These are phyloP conservation scores for Solanum chaucha DNA, from an alignment of 257 asterid species.

Conservation along the genomic window DNA sequence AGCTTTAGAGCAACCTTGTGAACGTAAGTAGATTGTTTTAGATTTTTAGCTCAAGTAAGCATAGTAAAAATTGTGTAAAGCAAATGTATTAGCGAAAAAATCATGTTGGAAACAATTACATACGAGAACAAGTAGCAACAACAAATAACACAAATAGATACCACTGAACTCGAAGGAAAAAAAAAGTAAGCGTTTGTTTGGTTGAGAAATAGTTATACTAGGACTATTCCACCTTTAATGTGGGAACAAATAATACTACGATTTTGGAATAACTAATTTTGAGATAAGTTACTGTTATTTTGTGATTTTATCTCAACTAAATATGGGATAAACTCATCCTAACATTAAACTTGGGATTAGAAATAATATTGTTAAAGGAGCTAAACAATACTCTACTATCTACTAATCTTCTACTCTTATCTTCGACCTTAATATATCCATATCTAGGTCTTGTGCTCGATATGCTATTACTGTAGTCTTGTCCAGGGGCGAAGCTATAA, in stretches of 20 bases:
- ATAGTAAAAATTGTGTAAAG: not conserved
- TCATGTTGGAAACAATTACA: not conserved
- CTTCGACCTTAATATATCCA: too few relatives aligned
- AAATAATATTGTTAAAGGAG: too few relatives aligned
- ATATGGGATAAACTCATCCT: not conserved
- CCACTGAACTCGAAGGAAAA: not conserved
- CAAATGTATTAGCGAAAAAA: not conserved
- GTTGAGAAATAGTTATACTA: not conserved
- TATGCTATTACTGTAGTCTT: too few relatives aligned
- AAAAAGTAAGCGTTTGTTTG: not conserved
- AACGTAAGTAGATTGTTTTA: not conserved
- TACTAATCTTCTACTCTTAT: too few relatives aligned
- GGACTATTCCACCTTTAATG: too few relatives aligned
- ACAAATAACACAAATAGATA: not conserved
- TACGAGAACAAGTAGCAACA: not conserved
- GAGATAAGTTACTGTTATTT: too few relatives aligned
- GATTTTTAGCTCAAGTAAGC: not conserved
- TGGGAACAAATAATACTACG: not conserved
- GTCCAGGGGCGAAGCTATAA: too few relatives aligned
- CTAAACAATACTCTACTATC: too few relatives aligned
- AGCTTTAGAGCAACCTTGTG: not conserved
- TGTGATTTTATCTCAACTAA: too few relatives aligned
- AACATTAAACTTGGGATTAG: too few relatives aligned
- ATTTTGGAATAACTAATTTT: too few relatives aligned
- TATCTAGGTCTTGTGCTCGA: too few relatives aligned